These are phyloP conservation scores for Macrophomina tecta DNA, from an alignment of 2,329 filamentous ascomycete species.

Conservation along the genomic window DNA sequence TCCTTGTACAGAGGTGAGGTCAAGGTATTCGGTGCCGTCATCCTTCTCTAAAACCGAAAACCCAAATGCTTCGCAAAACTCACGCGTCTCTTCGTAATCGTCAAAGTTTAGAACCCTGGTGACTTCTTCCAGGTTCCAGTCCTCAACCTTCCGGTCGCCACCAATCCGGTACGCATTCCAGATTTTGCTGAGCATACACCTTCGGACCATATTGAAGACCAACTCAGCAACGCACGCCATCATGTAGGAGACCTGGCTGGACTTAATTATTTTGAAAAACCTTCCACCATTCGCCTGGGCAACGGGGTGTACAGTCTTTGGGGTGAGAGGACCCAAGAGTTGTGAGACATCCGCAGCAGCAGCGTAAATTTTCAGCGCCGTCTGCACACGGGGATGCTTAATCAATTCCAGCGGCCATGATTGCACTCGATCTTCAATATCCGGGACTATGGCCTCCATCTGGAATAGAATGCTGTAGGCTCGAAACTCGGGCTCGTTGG, in stretches of 20 bases:
- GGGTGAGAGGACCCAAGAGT: slow-evolving; percentile 58
- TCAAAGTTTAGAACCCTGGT: slow-evolving; percentile 62
- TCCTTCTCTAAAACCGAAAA: slow-evolving; percentile 56
- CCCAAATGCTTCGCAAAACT: slow-evolving; percentile 61
- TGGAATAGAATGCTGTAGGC: slow-evolving; percentile 65
- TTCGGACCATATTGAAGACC: slow-evolving; percentile 65
- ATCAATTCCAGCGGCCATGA: slow-evolving; percentile 59
- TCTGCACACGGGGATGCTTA: slow-evolving; percentile 59
- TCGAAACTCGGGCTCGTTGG: slow-evolving; percentile 68
- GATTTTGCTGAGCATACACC: slow-evolving; percentile 61
- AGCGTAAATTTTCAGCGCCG: slow-evolving; percentile 63
- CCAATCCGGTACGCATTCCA: slow-evolving; percentile 61
- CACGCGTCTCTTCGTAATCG: slow-evolving; percentile 57
- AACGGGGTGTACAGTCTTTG: slow-evolving; percentile 56
- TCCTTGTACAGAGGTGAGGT: slow-evolving; percentile 56
- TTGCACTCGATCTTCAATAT: slow-evolving; percentile 64
- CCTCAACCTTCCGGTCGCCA: slow-evolving; percentile 56
- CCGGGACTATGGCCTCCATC: slow-evolving; percentile 56
- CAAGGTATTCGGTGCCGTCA: slow-evolving; percentile 57
- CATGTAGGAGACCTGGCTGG: slow-evolving; percentile 63
- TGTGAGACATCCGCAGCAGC: slow-evolving; percentile 61
- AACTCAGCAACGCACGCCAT: slow-evolving; percentile 70
- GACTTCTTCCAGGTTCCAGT: slow-evolving; percentile 63
- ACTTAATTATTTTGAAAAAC: slow-evolving; percentile 64
- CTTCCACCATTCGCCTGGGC: slow-evolving; percentile 64